Conservation (phyloP, 768 basidiomycete genomes). For the Cystobasidium onofrii region DNA sequence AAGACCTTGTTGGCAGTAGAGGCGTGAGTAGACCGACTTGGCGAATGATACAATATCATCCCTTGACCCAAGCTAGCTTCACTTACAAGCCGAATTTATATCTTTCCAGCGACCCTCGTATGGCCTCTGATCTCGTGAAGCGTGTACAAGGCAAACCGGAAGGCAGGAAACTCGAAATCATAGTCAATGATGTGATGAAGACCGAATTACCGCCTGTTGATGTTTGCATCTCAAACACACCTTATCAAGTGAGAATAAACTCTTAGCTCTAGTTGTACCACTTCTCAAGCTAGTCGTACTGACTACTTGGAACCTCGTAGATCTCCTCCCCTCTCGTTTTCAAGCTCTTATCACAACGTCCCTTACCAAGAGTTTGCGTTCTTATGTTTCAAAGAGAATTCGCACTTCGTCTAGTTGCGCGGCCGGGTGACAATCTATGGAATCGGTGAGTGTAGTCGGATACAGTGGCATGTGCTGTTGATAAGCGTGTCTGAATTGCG, state of each 20-base stretch:
- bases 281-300: neutral
- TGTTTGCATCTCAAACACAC: constrained; percentile 98
- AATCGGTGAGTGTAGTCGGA: constrained; percentile 60
- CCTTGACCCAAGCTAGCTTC: neutral
- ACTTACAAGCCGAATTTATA: neutral
- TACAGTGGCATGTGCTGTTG: too few relatives aligned
- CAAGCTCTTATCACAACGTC: constrained; percentile 90
- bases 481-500: too few relatives aligned
- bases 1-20: constrained; percentile 90
- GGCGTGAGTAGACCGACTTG: too few relatives aligned
- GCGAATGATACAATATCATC: too few relatives aligned
- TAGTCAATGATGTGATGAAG: constrained; percentile 97
- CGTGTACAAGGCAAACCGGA: constrained; percentile 97
- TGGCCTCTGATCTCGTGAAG: constrained; percentile 96
- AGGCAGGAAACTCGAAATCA: constrained; percentile 85
- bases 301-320: constrained; percentile 38
- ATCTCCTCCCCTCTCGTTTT: constrained; percentile 97
- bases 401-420: constrained; percentile 79
- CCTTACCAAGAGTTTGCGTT: constrained; percentile 83
- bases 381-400: constrained; percentile 99
- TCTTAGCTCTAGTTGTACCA: neutral
- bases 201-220: constrained; percentile 97
- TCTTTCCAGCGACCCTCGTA: constrained; percentile 74
- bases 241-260: constrained; percentile 62
- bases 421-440: constrained; percentile 77